A percentile compares a stretch with the other conserved stretches of the same genome.
phyloP scores from a whole-genome alignment of 768 basidiomycete species.

The Favolaschia claudopus region DNA sequence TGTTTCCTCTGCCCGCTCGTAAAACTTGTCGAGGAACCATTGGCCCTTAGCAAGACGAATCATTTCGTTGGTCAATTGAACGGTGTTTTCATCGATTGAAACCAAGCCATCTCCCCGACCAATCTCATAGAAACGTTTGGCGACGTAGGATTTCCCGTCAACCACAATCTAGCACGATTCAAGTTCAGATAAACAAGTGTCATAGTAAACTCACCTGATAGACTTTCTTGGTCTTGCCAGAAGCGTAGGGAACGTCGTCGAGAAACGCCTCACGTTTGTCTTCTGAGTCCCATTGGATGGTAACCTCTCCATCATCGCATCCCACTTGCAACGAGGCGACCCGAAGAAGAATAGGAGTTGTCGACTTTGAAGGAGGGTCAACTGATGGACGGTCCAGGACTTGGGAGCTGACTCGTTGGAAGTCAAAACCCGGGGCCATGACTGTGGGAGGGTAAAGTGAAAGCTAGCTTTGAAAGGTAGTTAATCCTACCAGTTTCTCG shows the following conservation, averaged over 20 bases:
- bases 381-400: no score
- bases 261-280: background rate
- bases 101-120: background rate
- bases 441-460: no score
- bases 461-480: no score
- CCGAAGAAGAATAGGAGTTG: background rate
- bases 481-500: no score
- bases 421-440: no score
- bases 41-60: background rate
- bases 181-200: background rate
- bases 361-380: background rate
- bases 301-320: background rate
- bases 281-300: background rate
- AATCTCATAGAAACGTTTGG: constrained; percentile 6
- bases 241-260: background rate
- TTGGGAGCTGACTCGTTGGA: no score
- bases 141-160: background rate
- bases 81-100: background rate
- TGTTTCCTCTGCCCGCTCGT: constrained; percentile 3
- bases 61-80: background rate
- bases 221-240: constrained; percentile 1
- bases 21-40: constrained; percentile 6
- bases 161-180: background rate
- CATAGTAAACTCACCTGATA: background rate
- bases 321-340: background rate